phyloP scores from a whole-genome alignment of 192 early-diverging fungal genomes.

The Coemansia guatemalensis region DNA sequence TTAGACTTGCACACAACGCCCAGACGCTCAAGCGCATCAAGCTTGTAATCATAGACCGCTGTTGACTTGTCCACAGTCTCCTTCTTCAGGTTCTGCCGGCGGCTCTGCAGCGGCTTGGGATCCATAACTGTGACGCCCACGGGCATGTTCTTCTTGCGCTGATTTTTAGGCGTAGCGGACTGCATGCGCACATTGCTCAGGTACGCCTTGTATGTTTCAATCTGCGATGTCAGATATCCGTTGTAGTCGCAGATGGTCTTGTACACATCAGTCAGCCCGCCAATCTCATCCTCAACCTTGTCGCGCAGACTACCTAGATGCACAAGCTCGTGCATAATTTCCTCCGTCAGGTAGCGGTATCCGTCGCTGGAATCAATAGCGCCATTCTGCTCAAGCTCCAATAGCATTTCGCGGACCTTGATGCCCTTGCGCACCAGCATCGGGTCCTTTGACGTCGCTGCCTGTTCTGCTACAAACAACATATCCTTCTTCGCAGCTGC shows the following conservation, averaged over 20 bases:
- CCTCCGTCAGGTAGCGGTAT: slow-evolving; percentile 81
- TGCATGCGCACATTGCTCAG: slow-evolving; percentile 86
- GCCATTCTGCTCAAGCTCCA: slow-evolving; percentile 76
- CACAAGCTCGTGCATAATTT: slow-evolving; percentile 84
- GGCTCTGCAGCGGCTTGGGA: slow-evolving; percentile 32
- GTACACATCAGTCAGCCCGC: slow-evolving; percentile 78
- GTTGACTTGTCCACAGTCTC: slow-evolving; percentile 7
- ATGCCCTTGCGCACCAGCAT: slow-evolving; percentile 90
- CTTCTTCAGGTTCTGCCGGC: slow-evolving; percentile 26
- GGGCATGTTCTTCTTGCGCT: slow-evolving; percentile 55
- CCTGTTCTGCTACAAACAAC: slow-evolving; percentile 74
- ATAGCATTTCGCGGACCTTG: slow-evolving; percentile 93
- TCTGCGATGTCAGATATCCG: slow-evolving; percentile 83
- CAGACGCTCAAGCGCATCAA: slow-evolving; percentile 82
- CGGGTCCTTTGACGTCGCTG: slow-evolving; percentile 85
- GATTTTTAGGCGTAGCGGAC: slow-evolving; percentile 64
- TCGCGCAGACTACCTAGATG: slow-evolving; percentile 91
- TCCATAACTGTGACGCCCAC: slow-evolving; percentile 64
- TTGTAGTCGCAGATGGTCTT: slow-evolving; percentile 94
- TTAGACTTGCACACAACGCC: slow-evolving; percentile 91
- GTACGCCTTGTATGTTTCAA: slow-evolving; percentile 94
- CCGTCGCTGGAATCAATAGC: slow-evolving; percentile 74
- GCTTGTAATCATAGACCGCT: slow-evolving; percentile 71
- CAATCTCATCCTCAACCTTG: slow-evolving; percentile 80
- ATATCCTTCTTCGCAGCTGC: slow-evolving; percentile 52